Base-by-base conservation (phyloP, 2,329 filamentous ascomycete species). In the Fusarium nodosum region DNA sequence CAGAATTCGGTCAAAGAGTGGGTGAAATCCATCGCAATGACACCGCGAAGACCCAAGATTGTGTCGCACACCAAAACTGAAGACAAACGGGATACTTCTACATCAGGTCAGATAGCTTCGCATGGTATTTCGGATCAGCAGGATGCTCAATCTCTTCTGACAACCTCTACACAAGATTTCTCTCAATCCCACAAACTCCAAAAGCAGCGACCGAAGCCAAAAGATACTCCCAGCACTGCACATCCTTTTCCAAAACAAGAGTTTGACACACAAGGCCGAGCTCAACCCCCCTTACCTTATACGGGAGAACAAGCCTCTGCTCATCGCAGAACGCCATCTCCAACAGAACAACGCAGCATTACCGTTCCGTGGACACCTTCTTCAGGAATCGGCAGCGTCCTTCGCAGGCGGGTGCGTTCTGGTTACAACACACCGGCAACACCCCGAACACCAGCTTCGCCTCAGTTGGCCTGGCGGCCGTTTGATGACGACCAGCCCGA, bases 381-480 rank as follows among this genome's bases (percentile, higher is more conserved):
- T 13, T 72, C 75, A 1, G 45, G 69, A 2, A 64, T 78, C 15
- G 55, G 72, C 6, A 68, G 56, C 28, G 53, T 78, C 10, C 74
- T 78, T 42, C 74, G 75, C 22, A 77, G 72, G 36, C 69, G 71
- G 34, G 63, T 64, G 26, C 70, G 68, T 38, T 66, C 69, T 33
- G 74, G 74, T 8, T 34, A 71, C 28, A 55, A 57, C 2, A 60
- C 46, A 7, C 64, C 64, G 39, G 54, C 55, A 41, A 67, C 66
- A 11, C 72, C 72, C 13, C 52, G 48, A 52, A 75, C 68, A 7
- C 68, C 74, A 5, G 41, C 56, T 9, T 70, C 65, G 2, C 74
- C 74, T 10, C 56, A 51, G 31, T 42, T 68, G 20, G 65, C 75
- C 34, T 77, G 75, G 75, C 61, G 56, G 24, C 75, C 74, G 15